Evolutionary conservation across 2,329 filamentous ascomycete genomes (phyloP).

Genomic region (Penicillium sp.): DNA sequence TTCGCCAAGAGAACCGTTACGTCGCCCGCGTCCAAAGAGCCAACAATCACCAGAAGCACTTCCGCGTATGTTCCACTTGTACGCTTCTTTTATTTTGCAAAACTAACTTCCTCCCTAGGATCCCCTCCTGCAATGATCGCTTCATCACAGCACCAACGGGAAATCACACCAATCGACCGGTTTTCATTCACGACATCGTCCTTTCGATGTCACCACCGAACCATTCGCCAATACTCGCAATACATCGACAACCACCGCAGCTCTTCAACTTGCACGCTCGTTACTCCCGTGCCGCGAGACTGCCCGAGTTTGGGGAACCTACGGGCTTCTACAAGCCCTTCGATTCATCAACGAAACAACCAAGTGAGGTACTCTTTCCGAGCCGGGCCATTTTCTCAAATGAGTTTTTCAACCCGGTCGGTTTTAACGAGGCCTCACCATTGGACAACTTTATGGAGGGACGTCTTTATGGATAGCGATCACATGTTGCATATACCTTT

Average conservation of each 20-base stretch:
- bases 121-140: conserved; percentile 51
- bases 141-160: neutral
- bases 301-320: conserved; percentile 1
- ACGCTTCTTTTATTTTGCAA: neutral
- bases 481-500: conserved; percentile 6
- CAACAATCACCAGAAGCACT: conserved; percentile 75
- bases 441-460: conserved; percentile 2
- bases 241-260: conserved; percentile 2
- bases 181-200: neutral
- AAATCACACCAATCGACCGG: neutral
- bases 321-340: neutral
- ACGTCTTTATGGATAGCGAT: conserved; percentile 6
- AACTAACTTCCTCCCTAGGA: conserved; percentile 41
- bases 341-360: neutral
- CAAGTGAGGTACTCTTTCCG: conserved; percentile 9
- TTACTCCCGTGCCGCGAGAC: neutral
- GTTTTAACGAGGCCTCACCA: conserved; percentile 11
- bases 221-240: neutral
- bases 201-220: neutral
- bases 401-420: conserved; percentile 6
- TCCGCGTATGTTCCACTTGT: conserved; percentile 51
- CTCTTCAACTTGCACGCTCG: neutral
- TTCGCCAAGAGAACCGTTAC: conserved; percentile 61
- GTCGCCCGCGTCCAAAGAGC: conserved; percentile 70
- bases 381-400: conserved; percentile 2